Evolutionary conservation across 176 grass and related monocot species (phyloP), one percentile per base, ranked within the genome.

Genomic region (Alloteropsis semialata): DNA sequence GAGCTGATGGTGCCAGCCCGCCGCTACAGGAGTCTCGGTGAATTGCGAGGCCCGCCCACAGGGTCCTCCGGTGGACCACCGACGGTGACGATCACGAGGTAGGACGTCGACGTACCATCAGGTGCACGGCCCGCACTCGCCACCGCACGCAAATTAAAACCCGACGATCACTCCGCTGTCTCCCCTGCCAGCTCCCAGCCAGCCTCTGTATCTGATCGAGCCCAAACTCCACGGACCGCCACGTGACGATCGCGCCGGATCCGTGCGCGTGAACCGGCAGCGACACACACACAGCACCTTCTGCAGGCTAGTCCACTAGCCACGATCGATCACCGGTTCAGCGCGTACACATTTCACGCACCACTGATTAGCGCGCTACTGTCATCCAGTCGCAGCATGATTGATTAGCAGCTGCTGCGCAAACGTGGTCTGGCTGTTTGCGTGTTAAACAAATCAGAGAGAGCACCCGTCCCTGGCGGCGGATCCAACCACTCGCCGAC

Each of bases 111-210:
- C n/a, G 80, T 76, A 51, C 21, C 6, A 69, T 55, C 86, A 19
- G 86, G 81, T 88, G 81, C 74, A 37, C 86, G 66, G 86, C 81
- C 81, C 81, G 16, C 65, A 22, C 45, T 88, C 86, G 33, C 36
- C 80, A 36, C 34, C 33, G 21, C 36, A 14, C 45, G 15, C 54
- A 8, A 42, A 48, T 28, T 19, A 11, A 13, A 78, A 72, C 17
- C 28, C 13, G 21, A 33, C 29, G n/a, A n/a, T n/a, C n/a, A n/a
- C n/a, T n/a, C n/a, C 50, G 7, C 33, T 16, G 9, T 38, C 74
- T 38, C n/a, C 2, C 24, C 38, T 21, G 3, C 27, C 11, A 72
- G 16, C 27, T 17, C 42, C 8, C 42, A 74, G 29, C 43, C 24
- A 18, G 30, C 10, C 19, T 5, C 0, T 30, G 45, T 10, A 70